These are phyloP conservation scores for Arachnomyces sp. DNA, from an alignment of 2,329 filamentous ascomycete genomes.

Conservation along the genomic window DNA sequence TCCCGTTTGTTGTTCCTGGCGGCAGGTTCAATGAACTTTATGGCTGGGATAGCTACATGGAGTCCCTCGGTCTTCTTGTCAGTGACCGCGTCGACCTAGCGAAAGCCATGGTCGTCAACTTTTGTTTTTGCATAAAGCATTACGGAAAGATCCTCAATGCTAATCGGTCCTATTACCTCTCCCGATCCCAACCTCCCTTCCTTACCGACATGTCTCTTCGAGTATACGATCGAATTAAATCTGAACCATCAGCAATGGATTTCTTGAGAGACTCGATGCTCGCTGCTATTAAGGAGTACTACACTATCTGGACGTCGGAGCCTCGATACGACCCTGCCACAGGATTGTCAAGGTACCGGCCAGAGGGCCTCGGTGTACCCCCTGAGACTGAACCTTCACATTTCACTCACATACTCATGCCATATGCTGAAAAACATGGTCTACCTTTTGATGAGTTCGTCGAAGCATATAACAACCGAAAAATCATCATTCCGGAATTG, in stretches of 20 bases:
- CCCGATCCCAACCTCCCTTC: constrained; percentile 90
- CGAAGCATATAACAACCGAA: constrained; percentile 70
- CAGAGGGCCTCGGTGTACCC: constrained; percentile 74
- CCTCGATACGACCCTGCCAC: constrained; percentile 70
- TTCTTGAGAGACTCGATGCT: constrained; percentile 73
- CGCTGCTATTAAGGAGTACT: constrained; percentile 94
- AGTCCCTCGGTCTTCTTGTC: constrained; percentile 77
- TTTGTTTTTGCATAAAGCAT: constrained; percentile 96
- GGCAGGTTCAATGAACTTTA: constrained; percentile 98
- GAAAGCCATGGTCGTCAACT: constrained; percentile 91
- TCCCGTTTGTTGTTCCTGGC: constrained; percentile 95
- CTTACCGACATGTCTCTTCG: constrained; percentile 93
- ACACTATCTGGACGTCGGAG: constrained; percentile 74
- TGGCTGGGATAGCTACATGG: constrained; percentile 99
- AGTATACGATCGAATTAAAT: constrained; percentile 87
- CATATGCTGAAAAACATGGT: constrained; percentile 74
- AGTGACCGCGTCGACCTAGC: constrained; percentile 79
- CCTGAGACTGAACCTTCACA: constrained; percentile 85
- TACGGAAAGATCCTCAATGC: constrained; percentile 98
- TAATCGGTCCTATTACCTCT: constrained; percentile 90
- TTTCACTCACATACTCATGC: constrained; percentile 73
- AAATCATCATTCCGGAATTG: constrained; percentile 73
- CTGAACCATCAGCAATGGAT: constrained; percentile 68
- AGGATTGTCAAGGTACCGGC: constrained; percentile 75
- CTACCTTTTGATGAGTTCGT: constrained; percentile 82